Percentiles rank a stretch among this genome's conserved stretches.
Conservation (phyloP, 768 basidiomycete genomes). For the Multifurca ochricompacta region DNA sequence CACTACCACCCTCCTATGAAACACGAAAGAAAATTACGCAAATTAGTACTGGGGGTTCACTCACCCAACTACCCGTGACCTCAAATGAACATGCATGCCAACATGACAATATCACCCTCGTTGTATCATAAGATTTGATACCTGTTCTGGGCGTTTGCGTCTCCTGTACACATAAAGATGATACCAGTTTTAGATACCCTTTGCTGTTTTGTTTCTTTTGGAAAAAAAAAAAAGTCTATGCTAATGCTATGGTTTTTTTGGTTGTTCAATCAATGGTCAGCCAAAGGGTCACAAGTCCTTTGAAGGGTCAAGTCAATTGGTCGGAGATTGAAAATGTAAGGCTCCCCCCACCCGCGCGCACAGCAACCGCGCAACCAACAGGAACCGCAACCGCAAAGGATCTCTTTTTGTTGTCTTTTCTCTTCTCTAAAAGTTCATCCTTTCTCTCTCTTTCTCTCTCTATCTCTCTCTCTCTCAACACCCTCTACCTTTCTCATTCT, state of each 20-base stretch:
- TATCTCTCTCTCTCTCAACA: no score
- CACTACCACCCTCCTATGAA: not conserved
- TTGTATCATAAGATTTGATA: constrained; percentile 16
- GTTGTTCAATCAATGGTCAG: no score
- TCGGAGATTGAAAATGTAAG: constrained; percentile 9
- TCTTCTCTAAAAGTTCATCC: not conserved
- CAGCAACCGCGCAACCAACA: no score
- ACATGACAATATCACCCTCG: constrained; percentile 4
- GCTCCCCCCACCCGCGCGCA: no score
- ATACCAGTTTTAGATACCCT: constrained; percentile 18
- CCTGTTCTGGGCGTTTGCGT: not conserved
- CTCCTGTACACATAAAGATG: constrained; percentile 11
- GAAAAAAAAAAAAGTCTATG: no score
- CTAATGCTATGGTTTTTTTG: no score
- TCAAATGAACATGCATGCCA: constrained; percentile 11
- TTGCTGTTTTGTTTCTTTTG: not conserved
- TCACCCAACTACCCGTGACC: not conserved
- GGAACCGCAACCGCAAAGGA: no score
- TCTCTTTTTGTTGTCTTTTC: no score
- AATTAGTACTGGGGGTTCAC: not conserved
- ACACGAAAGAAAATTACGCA: not conserved
- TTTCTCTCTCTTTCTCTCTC: not conserved
- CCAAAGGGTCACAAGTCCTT: no score
- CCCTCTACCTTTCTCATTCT: not conserved
- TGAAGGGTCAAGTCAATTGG: not conserved